Conservation (phyloP, 2,329 filamentous ascomycete genomes). For the Anthostomella pinea region DNA sequence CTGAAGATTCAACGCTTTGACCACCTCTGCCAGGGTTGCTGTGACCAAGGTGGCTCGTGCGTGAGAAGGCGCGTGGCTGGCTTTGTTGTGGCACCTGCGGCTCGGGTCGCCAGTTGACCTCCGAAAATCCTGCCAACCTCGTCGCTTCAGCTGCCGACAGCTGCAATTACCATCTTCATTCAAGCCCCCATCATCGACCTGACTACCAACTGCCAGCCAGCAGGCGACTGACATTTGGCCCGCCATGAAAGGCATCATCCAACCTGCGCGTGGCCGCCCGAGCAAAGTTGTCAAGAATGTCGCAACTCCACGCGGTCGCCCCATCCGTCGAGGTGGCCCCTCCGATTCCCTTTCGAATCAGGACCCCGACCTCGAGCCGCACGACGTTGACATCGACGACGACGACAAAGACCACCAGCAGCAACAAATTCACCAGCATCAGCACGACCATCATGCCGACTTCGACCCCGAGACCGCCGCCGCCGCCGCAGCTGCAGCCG, state of each 20-base stretch:
- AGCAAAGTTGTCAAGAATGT: conserved; percentile 44
- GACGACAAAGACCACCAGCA: conserved; percentile 21
- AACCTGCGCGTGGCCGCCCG: conserved; percentile 37
- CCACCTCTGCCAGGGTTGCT: no score
- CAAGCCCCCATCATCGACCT: conserved; percentile 24
- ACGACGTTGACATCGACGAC: conserved; percentile 23
- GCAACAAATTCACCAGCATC: conserved; percentile 19
- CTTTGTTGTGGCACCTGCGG: no score
- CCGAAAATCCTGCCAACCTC: no score
- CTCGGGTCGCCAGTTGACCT: no score
- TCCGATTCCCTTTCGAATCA: conserved; percentile 34
- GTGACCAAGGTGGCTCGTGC: no score
- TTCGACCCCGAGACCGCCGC: conserved; percentile 30
- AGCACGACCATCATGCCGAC: conserved; percentile 22
- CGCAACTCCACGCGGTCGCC: conserved; percentile 27
- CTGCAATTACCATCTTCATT: conserved; percentile 21
- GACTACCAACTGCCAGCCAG: conserved; percentile 34
- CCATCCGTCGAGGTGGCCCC: conserved; percentile 27
- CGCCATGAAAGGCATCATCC: conserved; percentile 36
- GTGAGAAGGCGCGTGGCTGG: no score
- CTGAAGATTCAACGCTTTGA: no score
- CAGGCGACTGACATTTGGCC: conserved; percentile 25
- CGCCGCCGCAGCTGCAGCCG: conserved; percentile 33
- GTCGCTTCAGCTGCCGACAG: conserved; percentile 31
- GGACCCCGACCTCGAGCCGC: conserved; percentile 29